Evolutionary conservation across 768 basidiomycete species (phyloP).

Genomic region (Hypholoma fasciculare): DNA sequence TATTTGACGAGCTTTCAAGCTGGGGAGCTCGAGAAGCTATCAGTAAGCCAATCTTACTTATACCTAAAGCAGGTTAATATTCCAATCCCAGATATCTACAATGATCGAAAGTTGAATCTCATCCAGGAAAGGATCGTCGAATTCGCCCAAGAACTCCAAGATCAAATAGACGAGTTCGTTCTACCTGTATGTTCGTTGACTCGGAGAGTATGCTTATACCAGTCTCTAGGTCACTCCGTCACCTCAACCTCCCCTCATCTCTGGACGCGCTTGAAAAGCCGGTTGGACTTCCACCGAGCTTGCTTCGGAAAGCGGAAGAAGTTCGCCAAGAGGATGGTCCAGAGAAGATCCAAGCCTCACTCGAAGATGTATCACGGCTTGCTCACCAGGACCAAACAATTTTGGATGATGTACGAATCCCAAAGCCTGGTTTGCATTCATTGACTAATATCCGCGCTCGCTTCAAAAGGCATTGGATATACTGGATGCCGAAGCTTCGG

Average conservation of each 20-base stretch:
- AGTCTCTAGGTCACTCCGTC: slow-evolving; percentile 56
- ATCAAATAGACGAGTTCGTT: slow-evolving; percentile 58
- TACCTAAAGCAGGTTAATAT: neutral
- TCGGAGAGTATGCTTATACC: neutral
- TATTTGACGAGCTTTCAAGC: slow-evolving; percentile 76
- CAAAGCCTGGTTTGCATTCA: neutral
- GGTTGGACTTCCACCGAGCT: slow-evolving; percentile 84
- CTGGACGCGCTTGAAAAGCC: slow-evolving; percentile 88
- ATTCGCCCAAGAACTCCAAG: slow-evolving; percentile 61
- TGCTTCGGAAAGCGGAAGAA: slow-evolving; percentile 84
- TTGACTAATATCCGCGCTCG: neutral
- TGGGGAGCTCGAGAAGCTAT: slow-evolving; percentile 91
- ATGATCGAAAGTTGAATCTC: slow-evolving; percentile 73
- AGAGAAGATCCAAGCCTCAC: slow-evolving; percentile 62
- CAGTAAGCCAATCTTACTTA: slow-evolving; percentile 47
- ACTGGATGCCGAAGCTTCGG: slow-evolving; percentile 86
- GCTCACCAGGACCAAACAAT: slow-evolving; percentile 59
- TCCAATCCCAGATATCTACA: slow-evolving; percentile 64
- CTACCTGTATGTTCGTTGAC: neutral
- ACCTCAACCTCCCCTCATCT: slow-evolving; percentile 78
- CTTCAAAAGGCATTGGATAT: slow-evolving; percentile 75
- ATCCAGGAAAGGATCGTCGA: slow-evolving; percentile 67
- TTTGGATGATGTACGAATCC: slow-evolving; percentile 67
- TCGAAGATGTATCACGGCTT: slow-evolving; percentile 73
- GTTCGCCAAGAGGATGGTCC: slow-evolving; percentile 79